A percentile compares a stretch with the other conserved stretches of the same genome.
Evolutionary conservation across 345 rosid species (phyloP).

Genomic region (Hevea brasiliensis): DNA sequence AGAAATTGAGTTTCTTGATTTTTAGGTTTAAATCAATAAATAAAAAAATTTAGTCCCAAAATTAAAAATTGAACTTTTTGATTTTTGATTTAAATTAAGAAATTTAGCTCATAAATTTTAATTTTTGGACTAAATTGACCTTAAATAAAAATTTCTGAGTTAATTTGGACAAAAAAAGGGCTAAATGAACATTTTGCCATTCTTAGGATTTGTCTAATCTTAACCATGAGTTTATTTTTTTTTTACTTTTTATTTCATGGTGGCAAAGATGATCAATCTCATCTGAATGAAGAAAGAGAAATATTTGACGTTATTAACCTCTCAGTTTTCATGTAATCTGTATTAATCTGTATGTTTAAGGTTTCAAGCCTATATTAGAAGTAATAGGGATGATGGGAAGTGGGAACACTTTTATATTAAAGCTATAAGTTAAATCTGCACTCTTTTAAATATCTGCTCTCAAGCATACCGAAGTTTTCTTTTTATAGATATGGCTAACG

Average conservation of each 20-base stretch:
- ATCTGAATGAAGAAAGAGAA: not conserved
- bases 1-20: too few relatives aligned
- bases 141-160: too few relatives aligned
- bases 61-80: too few relatives aligned
- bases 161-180: too few relatives aligned
- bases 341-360: not conserved
- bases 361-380: not conserved
- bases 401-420: not conserved
- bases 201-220: conserved; percentile 1
- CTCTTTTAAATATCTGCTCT: too few relatives aligned
- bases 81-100: too few relatives aligned
- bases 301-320: not conserved
- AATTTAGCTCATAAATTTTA: too few relatives aligned
- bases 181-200: too few relatives aligned
- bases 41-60: too few relatives aligned
- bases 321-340: not conserved
- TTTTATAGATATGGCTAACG: not conserved
- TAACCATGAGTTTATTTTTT: not conserved
- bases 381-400: not conserved
- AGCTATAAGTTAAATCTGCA: too few relatives aligned
- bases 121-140: too few relatives aligned
- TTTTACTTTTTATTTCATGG: not conserved
- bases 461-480: not conserved
- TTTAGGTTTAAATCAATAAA: too few relatives aligned
- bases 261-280: not conserved